These are phyloP conservation scores for Hordeum pubiflorum DNA, from an alignment of 202 grass and related monocot genomes.

Conservation along the genomic window DNA sequence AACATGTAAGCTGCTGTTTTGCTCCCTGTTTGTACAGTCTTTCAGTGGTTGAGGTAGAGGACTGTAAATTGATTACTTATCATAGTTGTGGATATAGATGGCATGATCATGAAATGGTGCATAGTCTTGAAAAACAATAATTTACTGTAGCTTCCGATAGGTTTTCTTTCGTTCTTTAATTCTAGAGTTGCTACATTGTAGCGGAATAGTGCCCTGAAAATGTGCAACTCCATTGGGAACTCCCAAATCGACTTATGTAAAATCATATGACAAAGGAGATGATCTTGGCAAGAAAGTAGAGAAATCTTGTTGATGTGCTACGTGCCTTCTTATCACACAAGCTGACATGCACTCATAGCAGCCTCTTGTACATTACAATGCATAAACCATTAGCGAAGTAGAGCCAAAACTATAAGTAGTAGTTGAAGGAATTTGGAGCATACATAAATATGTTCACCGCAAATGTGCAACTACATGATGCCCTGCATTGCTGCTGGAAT, in stretches of 20 bases:
- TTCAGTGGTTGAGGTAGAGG: constrained; percentile 17
- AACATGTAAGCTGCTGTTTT: constrained; percentile 74
- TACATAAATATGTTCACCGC: neutral
- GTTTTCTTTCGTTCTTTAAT: neutral
- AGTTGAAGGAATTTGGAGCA: neutral
- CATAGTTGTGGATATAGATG: neutral
- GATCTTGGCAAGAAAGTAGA: neutral
- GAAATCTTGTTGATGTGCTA: neutral
- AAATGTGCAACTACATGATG: neutral
- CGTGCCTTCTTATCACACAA: neutral
- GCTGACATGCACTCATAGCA: neutral
- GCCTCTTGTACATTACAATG: neutral
- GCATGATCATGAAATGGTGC: neutral
- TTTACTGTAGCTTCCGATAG: neutral
- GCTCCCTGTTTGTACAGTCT: neutral
- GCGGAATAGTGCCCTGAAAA: neutral
- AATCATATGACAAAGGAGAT: neutral
- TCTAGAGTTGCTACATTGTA: neutral
- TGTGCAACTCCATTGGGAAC: neutral
- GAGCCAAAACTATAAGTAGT: constrained; percentile 1
- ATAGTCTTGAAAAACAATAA: neutral
- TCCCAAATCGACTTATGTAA: neutral
- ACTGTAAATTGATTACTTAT: neutral
- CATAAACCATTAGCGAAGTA: neutral
- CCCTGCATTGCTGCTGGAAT: neutral